Base-by-base conservation (phyloP, 208 protist genomes). In the Wallacemonas collosoma region DNA sequence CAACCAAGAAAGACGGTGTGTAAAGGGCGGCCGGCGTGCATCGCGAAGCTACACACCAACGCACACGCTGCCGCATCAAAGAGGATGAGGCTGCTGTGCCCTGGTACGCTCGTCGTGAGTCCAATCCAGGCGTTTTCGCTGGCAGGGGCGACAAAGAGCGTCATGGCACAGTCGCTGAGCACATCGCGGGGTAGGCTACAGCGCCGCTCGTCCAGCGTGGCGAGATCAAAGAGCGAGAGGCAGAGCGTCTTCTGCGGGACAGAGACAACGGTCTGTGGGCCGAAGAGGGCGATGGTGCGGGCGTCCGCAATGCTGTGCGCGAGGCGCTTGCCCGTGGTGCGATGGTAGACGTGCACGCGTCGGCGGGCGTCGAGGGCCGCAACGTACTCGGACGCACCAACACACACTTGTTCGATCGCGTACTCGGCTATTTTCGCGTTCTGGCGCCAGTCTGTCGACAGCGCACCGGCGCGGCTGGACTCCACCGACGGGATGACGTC, bases 401-500 rank as follows among this genome's bases (percentile, higher is more conserved):
- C 76, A 36, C 68, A 75, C 11, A 93, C 66, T 5, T 53, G 47
- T 26, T 44, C 55, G 53, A 95, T 83, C 45, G 82, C 60, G 51
- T 66, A 48, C 12, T n/a, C 17, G 38, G 88, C 93, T 0, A 94
- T 71, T 63, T 91, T 92, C 44, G 71, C 75, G 75, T 87, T 95
- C 43, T 76, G 63, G 2, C 81, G 68, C 72, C 86, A 85, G 68
- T 88, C 80, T 0, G 78, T 90, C n/a, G 85, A 87, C 45, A 87
- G 63, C 12, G 43, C 66, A 38, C 87, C 89, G 39, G 82, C 82
- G 40, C 80, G 81, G 26, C 74, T 76, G 38, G 79, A 65, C 44
- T 90, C 79, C 60, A 88, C 65, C 2, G 88, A 86, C 9, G 87
- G 84, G 51, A 91, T 66, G n/a, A 87, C 76, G 2, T 67, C 75